Percentiles rank a stretch among this genome's conserved stretches.
These are phyloP conservation scores for Oryza nivara DNA, from an alignment of 176 grass and related monocot genomes.

Conservation along the genomic window DNA sequence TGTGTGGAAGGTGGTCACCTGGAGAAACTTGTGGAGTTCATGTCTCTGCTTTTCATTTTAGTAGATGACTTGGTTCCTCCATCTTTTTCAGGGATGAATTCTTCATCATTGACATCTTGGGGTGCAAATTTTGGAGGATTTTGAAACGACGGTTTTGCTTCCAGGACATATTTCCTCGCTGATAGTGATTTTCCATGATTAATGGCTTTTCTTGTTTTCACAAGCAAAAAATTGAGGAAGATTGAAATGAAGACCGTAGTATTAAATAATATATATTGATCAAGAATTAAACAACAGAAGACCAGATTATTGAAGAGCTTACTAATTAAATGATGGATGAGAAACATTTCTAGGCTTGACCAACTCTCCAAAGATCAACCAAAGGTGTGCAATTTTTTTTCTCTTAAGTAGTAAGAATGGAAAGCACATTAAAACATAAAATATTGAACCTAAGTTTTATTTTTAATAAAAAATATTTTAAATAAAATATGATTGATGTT, in stretches of 20 bases:
- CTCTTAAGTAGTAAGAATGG: background rate
- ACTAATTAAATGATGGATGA: background rate
- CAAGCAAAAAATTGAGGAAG: constrained; percentile 20
- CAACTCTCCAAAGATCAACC: background rate
- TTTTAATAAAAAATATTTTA: background rate
- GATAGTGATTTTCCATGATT: constrained; percentile 26
- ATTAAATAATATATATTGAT: background rate
- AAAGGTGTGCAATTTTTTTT: background rate
- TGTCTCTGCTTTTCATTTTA: constrained; percentile 15
- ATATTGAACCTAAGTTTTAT: background rate
- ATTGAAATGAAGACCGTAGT: background rate
- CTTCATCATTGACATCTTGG: background rate
- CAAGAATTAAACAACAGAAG: background rate
- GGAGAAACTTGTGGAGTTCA: constrained; percentile 13
- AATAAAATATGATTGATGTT: background rate
- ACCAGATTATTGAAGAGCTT: background rate
- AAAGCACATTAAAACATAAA: background rate
- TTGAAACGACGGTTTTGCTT: constrained; percentile 3
- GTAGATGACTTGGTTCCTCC: constrained; percentile 26
- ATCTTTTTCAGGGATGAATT: constrained; percentile 17
- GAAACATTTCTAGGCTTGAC: constrained; percentile 18
- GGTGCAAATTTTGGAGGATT: constrained; percentile 9
- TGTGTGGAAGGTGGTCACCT: constrained; percentile 4
- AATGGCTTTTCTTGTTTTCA: constrained; percentile 17
- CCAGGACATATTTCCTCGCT: constrained; percentile 1